phyloP scores from a whole-genome alignment of 768 basidiomycete genomes.

The Strobilomyces echinocephalus region DNA sequence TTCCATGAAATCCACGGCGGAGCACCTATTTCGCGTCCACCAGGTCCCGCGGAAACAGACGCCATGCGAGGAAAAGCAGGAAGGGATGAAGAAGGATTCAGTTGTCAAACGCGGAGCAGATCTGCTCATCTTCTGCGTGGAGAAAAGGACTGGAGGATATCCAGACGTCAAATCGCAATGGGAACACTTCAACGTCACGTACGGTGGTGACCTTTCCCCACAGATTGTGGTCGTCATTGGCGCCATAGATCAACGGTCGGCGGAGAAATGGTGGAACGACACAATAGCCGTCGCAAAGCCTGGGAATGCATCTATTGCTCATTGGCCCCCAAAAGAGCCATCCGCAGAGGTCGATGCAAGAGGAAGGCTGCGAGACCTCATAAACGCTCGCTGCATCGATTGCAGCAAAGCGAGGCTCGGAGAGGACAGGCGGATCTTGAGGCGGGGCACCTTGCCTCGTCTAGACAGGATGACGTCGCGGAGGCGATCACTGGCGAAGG shows the following conservation, averaged over 20 bases:
- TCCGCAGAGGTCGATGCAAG: neutral
- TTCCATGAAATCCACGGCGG: conserved; percentile 2
- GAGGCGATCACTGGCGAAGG: neutral
- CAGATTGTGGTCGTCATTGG: conserved; percentile 23
- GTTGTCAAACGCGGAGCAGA: conserved; percentile 21
- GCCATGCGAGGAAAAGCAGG: conserved; percentile 1
- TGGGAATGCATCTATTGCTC: conserved; percentile 10
- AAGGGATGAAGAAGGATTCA: conserved; percentile 2
- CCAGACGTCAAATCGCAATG: conserved; percentile 17
- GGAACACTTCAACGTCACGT: conserved; percentile 24
- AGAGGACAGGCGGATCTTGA: conserved; percentile 13
- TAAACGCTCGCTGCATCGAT: conserved; percentile 23
- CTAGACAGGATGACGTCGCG: conserved; percentile 4
- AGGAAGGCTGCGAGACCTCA: no score
- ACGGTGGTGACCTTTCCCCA: conserved; percentile 26
- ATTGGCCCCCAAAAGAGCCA: conserved; percentile 13
- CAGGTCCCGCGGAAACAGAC: conserved; percentile 14
- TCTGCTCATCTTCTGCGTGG: conserved; percentile 25
- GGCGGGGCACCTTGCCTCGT: neutral
- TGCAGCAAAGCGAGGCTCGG: conserved; percentile 14
- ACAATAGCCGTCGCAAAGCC: neutral
- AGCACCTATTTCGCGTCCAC: conserved; percentile 18
- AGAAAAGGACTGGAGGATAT: neutral
- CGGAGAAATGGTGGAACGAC: conserved; percentile 22
- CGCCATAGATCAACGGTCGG: conserved; percentile 8